phyloP scores from a whole-genome alignment of 371 early-diverging fungal genomes.

The Mortierella sp. region DNA sequence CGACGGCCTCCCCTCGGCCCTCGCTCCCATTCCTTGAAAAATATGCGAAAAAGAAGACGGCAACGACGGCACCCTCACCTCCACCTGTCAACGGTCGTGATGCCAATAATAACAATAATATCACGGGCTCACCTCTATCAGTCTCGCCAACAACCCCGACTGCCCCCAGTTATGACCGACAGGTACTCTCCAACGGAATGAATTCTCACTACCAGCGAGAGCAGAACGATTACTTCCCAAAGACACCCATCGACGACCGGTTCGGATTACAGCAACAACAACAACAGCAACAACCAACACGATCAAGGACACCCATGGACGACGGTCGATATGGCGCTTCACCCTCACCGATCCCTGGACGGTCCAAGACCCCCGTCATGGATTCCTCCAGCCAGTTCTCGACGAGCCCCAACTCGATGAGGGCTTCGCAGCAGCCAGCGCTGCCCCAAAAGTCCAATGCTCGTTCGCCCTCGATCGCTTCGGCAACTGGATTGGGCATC shows the following conservation, averaged over 20 bases:
- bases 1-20: constrained; percentile 37
- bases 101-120: constrained; percentile 26
- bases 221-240: constrained; percentile 53
- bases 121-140: constrained; percentile 46
- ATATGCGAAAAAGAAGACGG: constrained; percentile 56
- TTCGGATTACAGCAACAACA: constrained; percentile 24
- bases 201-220: constrained; percentile 44
- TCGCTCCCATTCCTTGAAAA: constrained; percentile 56
- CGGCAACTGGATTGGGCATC: constrained; percentile 54
- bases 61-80: constrained; percentile 33
- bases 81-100: constrained; percentile 20
- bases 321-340: constrained; percentile 32
- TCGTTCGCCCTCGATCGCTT: constrained; percentile 49
- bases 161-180: constrained; percentile 49
- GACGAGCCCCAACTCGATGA: constrained; percentile 28
- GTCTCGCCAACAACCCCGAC: constrained; percentile 58
- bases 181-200: constrained; percentile 35
- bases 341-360: constrained; percentile 34
- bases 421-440: constrained; percentile 47
- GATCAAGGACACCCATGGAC: constrained; percentile 43
- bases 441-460: constrained; percentile 53
- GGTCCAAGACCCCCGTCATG: constrained; percentile 45
- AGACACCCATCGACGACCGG: constrained; percentile 40
- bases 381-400: constrained; percentile 29
- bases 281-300: constrained; percentile 14